These are phyloP conservation scores for Acanthamoeba royreba DNA, from an alignment of 208 protist genomes.

Conservation along the genomic window DNA sequence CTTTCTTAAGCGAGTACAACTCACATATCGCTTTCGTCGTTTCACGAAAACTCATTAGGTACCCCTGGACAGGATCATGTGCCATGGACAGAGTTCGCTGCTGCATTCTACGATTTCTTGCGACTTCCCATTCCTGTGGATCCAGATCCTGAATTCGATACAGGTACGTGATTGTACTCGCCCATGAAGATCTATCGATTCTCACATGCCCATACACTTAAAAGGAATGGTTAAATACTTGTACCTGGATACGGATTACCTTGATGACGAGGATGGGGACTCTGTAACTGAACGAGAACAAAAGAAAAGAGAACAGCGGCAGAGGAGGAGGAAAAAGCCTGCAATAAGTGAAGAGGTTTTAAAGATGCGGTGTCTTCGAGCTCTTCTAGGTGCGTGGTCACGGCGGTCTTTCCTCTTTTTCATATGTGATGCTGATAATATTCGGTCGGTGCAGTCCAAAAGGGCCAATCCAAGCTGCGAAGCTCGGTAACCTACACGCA, in stretches of 20 bases:
- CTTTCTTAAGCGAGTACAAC: not conserved
- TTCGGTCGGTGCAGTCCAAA: not conserved
- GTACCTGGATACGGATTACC: not conserved
- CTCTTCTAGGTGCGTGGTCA: not conserved
- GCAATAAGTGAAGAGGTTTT: not conserved
- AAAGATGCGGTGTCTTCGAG: not conserved
- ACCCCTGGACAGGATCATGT: not conserved
- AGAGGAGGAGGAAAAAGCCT: not conserved
- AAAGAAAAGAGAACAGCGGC: not conserved
- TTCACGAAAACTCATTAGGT: not conserved
- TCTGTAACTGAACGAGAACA: not conserved
- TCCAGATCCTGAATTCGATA: not conserved
- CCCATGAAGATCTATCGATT: too few relatives aligned
- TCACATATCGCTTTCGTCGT: not conserved
- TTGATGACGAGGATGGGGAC: not conserved
- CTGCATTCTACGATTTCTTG: conserved; percentile 15
- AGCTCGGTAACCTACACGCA: not conserved
- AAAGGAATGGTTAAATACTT: not conserved
- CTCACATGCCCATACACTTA: too few relatives aligned
- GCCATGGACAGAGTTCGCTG: not conserved
- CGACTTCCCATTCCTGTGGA: not conserved
- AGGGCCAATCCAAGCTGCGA: not conserved
- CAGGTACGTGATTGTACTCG: not conserved
- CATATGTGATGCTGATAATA: too few relatives aligned
- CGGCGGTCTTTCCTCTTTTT: not conserved